Conservation (phyloP, 768 basidiomycete genomes). For the Rhizopogon salebrosus region DNA sequence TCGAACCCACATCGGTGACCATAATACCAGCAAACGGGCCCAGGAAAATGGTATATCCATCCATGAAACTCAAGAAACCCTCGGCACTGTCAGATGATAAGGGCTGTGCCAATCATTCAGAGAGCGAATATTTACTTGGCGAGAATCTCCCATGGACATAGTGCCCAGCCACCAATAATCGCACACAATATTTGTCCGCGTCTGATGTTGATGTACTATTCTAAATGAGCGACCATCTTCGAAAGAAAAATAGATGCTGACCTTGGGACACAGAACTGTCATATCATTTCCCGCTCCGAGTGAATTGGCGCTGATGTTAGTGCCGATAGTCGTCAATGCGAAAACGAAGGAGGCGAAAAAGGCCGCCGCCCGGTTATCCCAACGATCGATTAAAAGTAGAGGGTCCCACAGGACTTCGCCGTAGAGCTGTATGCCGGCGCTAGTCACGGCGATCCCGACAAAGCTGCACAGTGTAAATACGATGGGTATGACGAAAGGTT, state of each 20-base stretch:
- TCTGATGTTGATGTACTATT: slow-evolving; percentile 25
- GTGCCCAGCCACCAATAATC: slow-evolving; percentile 61
- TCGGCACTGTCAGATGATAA: slow-evolving; percentile 35
- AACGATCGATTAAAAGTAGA: slow-evolving; percentile 64
- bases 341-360: slow-evolving; percentile 81
- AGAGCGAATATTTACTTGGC: slow-evolving; percentile 25
- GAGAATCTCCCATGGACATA: slow-evolving; percentile 83
- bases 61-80: slow-evolving; percentile 76
- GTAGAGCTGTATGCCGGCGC: slow-evolving; percentile 68
- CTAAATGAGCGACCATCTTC: background rate
- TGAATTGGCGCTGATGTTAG: slow-evolving; percentile 76
- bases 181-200: slow-evolving; percentile 25
- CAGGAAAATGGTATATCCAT: slow-evolving; percentile 80
- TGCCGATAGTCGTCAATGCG: slow-evolving; percentile 62
- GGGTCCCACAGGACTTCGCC: slow-evolving; percentile 74
- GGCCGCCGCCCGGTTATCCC: slow-evolving; percentile 81
- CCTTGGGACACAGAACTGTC: slow-evolving; percentile 63
- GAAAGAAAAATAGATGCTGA: background rate
- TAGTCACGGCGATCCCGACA: slow-evolving; percentile 75
- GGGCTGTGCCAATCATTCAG: background rate
- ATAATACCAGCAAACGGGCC: slow-evolving; percentile 82
- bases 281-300: slow-evolving; percentile 80
- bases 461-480: slow-evolving; percentile 76
- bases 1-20: slow-evolving; percentile 46
- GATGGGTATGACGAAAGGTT: slow-evolving; percentile 72